Percentiles rank a stretch among this genome's conserved stretches.
These are phyloP conservation scores for Emericellopsis atlantica DNA, from an alignment of 2,329 filamentous ascomycete genomes.

Conservation along the genomic window DNA sequence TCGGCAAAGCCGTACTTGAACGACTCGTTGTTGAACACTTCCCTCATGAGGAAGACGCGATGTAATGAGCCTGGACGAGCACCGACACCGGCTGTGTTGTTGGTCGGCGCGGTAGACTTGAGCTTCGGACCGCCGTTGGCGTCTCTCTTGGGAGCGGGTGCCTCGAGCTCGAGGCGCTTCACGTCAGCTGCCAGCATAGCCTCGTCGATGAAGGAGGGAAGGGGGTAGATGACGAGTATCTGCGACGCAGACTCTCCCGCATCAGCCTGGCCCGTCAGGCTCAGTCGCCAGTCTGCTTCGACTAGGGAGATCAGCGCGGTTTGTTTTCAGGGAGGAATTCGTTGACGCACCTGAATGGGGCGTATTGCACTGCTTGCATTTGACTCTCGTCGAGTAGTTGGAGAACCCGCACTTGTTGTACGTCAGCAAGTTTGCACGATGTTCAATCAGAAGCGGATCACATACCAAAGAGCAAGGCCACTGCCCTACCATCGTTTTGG, in stretches of 20 bases:
- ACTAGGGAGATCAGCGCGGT: neutral
- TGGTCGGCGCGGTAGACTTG: conserved; percentile 45
- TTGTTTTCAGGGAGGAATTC: too few species aligned
- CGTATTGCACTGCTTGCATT: conserved; percentile 24
- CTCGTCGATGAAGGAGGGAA: conserved; percentile 60
- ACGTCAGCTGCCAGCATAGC: conserved; percentile 61
- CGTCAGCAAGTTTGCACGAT: conserved; percentile 4
- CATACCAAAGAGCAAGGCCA: conserved; percentile 23
- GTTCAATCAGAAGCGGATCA: neutral
- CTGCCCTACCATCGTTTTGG: conserved; percentile 11
- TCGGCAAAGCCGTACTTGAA: conserved; percentile 79
- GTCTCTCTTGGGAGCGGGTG: conserved; percentile 33
- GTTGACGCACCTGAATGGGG: conserved; percentile 14
- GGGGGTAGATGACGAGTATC: conserved; percentile 61
- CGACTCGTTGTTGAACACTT: conserved; percentile 57
- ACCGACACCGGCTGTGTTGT: conserved; percentile 48
- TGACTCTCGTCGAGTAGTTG: conserved; percentile 22
- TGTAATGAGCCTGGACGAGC: conserved; percentile 64
- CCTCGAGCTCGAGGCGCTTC: conserved; percentile 56
- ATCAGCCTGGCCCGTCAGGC: conserved; percentile 31
- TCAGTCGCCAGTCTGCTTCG: conserved; percentile 17
- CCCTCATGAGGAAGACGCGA: conserved; percentile 65
- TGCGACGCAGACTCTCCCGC: conserved; percentile 51
- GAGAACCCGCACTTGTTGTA: conserved; percentile 22
- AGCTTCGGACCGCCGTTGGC: conserved; percentile 35